Evolutionary conservation across 1,139 yeast genomes (phyloP).

Genomic region (Geotrichum europaeum): DNA sequence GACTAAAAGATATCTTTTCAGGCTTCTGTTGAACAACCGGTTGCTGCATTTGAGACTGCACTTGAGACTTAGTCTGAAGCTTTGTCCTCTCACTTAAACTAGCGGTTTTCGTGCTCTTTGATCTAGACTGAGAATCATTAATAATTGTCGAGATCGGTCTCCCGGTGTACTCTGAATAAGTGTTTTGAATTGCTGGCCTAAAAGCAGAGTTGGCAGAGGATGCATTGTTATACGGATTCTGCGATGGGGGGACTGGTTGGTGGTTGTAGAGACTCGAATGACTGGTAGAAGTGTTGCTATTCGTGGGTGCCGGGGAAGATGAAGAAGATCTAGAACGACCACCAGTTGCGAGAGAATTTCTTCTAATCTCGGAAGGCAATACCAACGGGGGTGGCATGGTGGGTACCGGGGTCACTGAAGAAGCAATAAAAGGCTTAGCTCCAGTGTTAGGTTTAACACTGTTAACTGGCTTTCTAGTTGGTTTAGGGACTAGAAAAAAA

Average conservation of each 20-base stretch:
- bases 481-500: not conserved
- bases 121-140: not conserved
- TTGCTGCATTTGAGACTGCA: conserved; percentile 1
- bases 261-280: conserved; percentile 1
- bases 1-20: conserved; percentile 18
- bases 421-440: conserved; percentile 11
- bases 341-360: conserved; percentile 23
- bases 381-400: conserved; percentile 23
- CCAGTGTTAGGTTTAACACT: not conserved
- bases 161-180: conserved; percentile 6
- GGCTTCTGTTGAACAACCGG: conserved; percentile 1
- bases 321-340: conserved; percentile 13
- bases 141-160: not conserved
- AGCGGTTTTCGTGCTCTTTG: conserved; percentile 12
- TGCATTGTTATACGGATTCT: not conserved
- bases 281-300: conserved; percentile 11
- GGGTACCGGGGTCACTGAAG: conserved; percentile 15
- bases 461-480: not conserved
- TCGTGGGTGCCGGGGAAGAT: conserved; percentile 19
- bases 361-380: conserved; percentile 30
- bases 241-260: conserved; percentile 10
- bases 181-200: conserved; percentile 8
- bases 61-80: conserved; percentile 2
- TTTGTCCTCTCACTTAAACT: not conserved
- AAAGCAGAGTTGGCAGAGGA: not conserved